Evolutionary conservation across 345 rosid species (phyloP), one percentile per base, ranked within the genome.

Genomic region (Gossypium longicalyx): DNA sequence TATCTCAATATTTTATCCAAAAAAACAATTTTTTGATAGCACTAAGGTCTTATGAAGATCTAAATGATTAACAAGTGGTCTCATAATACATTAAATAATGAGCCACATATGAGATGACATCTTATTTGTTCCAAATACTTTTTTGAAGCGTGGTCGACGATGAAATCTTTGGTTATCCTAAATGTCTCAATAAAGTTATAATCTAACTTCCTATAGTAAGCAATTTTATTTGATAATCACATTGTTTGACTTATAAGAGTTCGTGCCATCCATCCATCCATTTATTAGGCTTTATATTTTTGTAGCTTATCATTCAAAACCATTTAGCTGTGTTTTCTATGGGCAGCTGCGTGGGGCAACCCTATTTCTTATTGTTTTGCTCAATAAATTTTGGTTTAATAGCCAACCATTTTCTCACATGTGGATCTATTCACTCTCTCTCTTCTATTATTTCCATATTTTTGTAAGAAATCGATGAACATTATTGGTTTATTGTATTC

Each of bases 211-310:
- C 27, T 47, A 15, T 6, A 45, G 38, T 48, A 1, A 47, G 12
- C 71, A 4, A 67, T 68, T 68, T 54, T 17, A 20, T 67, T 38
- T 49, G 78, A 16, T 74, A 48, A 11, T 74, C 49, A 51, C 74
- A 64, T 75, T 1, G 43, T 17, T 57, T 57, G 77, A 73, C 74
- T 51, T 49, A 49, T 13, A 23, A 53, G 59, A n/a, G 75, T 58
- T 49, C 43, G 10, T 54, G 82, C 73, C 51, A 76, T 44, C 80
- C 51, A 76, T 44, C 80, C 76, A 69, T 19, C 27, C 44, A 52
- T 57, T 51, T 43, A 22, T 63, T 73, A 41, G 34, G 17, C 25
- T 12, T 62, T 57, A 17, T 53, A n/a, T 54, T 9, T 56, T 7
- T 56, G 10, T 54, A 8, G 2, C 23, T 53, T 54, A n/a, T n/a